Percentiles rank a stretch among this genome's conserved stretches.
Conservation (phyloP, 495 filamentous ascomycete genomes). For the Penicillium paradoxum region DNA sequence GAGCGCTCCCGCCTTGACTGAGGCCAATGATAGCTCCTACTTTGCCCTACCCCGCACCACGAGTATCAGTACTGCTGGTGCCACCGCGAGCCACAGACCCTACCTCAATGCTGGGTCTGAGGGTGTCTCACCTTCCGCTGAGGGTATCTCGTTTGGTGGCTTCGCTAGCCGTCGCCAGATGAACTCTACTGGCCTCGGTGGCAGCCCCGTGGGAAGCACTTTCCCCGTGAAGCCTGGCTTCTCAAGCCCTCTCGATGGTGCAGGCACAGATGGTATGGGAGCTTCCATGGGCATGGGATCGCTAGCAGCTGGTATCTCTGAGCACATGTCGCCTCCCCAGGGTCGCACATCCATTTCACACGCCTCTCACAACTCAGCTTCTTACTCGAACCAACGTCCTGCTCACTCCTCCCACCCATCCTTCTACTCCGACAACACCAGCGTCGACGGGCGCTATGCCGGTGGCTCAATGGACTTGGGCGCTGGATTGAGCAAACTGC, state of each 20-base stretch:
- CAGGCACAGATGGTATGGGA: conserved; percentile 27
- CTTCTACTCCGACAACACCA: conserved; percentile 40
- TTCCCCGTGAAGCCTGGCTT: conserved; percentile 33
- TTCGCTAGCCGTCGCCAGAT: conserved; percentile 29
- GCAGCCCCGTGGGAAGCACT: conserved; percentile 26
- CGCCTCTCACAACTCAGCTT: conserved; percentile 37
- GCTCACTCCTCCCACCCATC: conserved; percentile 34
- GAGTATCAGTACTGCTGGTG: conserved; percentile 22
- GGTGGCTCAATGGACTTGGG: conserved; percentile 31
- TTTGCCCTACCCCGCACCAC: conserved; percentile 35
- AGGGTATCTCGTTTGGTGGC: conserved; percentile 30
- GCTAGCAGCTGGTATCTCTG: conserved; percentile 26
- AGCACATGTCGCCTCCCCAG: conserved; percentile 27
- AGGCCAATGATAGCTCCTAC: conserved; percentile 40
- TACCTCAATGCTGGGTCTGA: conserved; percentile 34
- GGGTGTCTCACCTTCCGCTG: conserved; percentile 32
- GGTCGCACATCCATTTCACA: conserved; percentile 32
- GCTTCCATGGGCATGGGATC: conserved; percentile 26
- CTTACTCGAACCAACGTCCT: conserved; percentile 31
- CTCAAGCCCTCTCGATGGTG: conserved; percentile 24
- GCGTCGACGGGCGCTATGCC: conserved; percentile 29
- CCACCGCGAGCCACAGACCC: conserved; percentile 24
- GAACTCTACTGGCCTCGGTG: conserved; percentile 27
- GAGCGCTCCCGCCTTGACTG: conserved; percentile 32
- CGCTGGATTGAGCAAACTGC: conserved; percentile 29